Percentiles rank a stretch among this genome's conserved stretches.
Evolutionary conservation across 2,329 filamentous ascomycete species (phyloP).

Genomic region (Corynespora cassiicola): DNA sequence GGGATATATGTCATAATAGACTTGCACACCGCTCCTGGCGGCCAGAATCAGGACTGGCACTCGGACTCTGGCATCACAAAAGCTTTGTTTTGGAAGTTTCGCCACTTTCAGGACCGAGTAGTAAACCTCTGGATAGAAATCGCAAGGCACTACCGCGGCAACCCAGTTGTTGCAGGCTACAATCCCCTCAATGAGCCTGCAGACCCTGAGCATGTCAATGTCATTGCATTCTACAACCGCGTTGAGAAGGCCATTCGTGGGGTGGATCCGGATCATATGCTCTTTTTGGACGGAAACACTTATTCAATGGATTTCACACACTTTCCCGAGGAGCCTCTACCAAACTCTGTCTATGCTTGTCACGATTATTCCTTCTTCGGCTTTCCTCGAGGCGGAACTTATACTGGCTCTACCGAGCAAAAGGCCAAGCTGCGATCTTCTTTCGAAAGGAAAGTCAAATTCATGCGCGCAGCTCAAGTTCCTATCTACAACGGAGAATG

Average conservation of each 20-base stretch:
- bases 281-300: slow-evolving; percentile 61
- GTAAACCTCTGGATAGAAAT: slow-evolving; percentile 17
- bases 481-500: slow-evolving; percentile 24
- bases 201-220: slow-evolving; percentile 14
- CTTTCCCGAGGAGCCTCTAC: slow-evolving; percentile 49
- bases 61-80: slow-evolving; percentile 15
- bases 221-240: slow-evolving; percentile 19
- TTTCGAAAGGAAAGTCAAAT: slow-evolving; percentile 22
- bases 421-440: slow-evolving; percentile 40
- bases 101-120: slow-evolving; percentile 16
- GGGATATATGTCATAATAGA: slow-evolving; percentile 21
- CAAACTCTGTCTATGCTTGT: slow-evolving; percentile 54
- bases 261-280: slow-evolving; percentile 49
- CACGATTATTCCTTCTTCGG: slow-evolving; percentile 54
- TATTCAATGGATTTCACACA: slow-evolving; percentile 59
- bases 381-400: slow-evolving; percentile 49
- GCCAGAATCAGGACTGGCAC: slow-evolving; percentile 25
- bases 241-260: slow-evolving; percentile 18
- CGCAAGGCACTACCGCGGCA: slow-evolving; percentile 12
- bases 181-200: slow-evolving; percentile 22
- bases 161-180: slow-evolving; percentile 17
- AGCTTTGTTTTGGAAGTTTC: slow-evolving; percentile 21
- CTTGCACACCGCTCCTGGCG: slow-evolving; percentile 19
- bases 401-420: slow-evolving; percentile 51
- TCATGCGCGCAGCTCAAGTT: slow-evolving; percentile 15